Conservation (phyloP, 2,329 filamentous ascomycete genomes). For the Domatiomyces globalis region DNA sequence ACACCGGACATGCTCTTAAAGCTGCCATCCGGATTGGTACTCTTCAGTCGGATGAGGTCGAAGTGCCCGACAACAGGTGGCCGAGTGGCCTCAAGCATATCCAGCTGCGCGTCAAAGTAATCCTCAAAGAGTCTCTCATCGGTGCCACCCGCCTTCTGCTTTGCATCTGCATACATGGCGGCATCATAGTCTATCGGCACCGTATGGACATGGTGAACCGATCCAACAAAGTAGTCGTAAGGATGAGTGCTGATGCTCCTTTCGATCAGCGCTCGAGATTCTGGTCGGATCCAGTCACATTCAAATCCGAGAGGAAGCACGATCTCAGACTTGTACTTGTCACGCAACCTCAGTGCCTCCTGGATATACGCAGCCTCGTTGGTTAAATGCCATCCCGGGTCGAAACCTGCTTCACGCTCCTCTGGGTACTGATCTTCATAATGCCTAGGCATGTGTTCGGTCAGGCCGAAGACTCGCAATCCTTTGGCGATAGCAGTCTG, state of each 20-base stretch:
- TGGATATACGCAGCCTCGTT: slow-evolving; percentile 50
- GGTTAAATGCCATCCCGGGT: slow-evolving; percentile 25
- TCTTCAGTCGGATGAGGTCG: slow-evolving; percentile 74
- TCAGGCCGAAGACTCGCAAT: slow-evolving; percentile 73
- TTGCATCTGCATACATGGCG: slow-evolving; percentile 51
- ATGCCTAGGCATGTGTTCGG: slow-evolving; percentile 86
- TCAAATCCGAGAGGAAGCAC: slow-evolving; percentile 81
- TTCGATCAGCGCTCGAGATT: slow-evolving; percentile 46
- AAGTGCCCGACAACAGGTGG: slow-evolving; percentile 86
- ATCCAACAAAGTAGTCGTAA: slow-evolving; percentile 85
- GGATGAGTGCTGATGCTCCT: slow-evolving; percentile 44
- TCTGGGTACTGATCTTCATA: slow-evolving; percentile 78
- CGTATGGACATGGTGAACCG: slow-evolving; percentile 74
- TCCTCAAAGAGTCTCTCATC: slow-evolving; percentile 64
- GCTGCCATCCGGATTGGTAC: slow-evolving; percentile 50
- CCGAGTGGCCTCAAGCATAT: slow-evolving; percentile 58
- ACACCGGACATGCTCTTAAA: slow-evolving; percentile 47
- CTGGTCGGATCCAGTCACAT: slow-evolving; percentile 74
- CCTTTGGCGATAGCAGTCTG: slow-evolving; percentile 61
- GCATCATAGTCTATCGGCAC: slow-evolving; percentile 80
- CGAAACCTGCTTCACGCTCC: slow-evolving; percentile 44
- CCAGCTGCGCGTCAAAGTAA: slow-evolving; percentile 78
- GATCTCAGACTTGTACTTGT: slow-evolving; percentile 56
- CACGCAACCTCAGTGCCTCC: slow-evolving; percentile 60
- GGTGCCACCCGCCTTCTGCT: slow-evolving; percentile 40